These are phyloP conservation scores for Mentha longifolia DNA, from an alignment of 257 asterid genomes.

Conservation along the genomic window DNA sequence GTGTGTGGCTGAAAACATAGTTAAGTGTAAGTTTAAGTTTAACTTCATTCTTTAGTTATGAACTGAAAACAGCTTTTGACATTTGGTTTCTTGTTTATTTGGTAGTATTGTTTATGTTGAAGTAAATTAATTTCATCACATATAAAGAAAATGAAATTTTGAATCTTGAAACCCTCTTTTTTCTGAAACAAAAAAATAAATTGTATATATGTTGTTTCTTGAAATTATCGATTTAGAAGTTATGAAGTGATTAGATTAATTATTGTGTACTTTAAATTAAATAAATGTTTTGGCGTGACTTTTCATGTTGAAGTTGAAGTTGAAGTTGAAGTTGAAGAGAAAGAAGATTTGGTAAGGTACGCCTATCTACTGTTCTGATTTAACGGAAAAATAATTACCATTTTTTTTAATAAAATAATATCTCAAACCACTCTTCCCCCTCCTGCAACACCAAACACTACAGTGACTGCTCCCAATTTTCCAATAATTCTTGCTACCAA, in stretches of 20 bases:
- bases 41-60: too few species aligned
- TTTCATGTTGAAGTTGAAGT: slow-evolving; percentile 40
- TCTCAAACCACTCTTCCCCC: not conserved
- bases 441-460: not conserved
- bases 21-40: too few species aligned
- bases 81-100: too few species aligned
- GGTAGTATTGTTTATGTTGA: not conserved
- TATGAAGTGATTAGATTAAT: not conserved
- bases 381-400: slow-evolving; percentile 22
- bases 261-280: not conserved
- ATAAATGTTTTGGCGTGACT: slow-evolving; percentile 37
- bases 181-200: too few species aligned
- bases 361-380: slow-evolving; percentile 26
- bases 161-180: not conserved
- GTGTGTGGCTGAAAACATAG: too few species aligned
- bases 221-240: not conserved
- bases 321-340: slow-evolving; percentile 35
- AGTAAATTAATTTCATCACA: not conserved
- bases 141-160: not conserved
- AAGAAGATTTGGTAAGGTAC: slow-evolving; percentile 46
- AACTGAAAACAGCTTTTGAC: not conserved
- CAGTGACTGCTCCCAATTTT: not conserved
- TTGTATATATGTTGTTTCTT: too few species aligned
- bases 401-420: slow-evolving; percentile 10
- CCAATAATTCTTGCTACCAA: not conserved